Base-by-base conservation (phyloP, 495 filamentous ascomycete species). In the Penicillium cinerascens region DNA sequence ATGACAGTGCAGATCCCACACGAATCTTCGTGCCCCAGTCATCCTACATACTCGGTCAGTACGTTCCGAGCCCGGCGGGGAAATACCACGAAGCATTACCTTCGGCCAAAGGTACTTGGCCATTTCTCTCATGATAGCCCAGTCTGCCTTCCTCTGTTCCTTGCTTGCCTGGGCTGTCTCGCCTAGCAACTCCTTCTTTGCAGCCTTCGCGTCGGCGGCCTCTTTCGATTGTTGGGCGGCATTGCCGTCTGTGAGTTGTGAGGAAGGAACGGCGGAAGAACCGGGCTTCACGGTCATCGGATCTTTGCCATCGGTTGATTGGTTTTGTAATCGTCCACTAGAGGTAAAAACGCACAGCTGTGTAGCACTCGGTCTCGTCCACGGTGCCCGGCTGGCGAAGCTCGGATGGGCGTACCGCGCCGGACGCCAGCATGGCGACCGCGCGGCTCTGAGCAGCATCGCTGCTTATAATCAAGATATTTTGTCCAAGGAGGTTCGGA, bases 111-210 rank as follows among this genome's bases (percentile, higher is more conserved):
- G 71, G 67, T 98, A 98, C 49, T 82, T 85, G 39, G 87, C 83
- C 92, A 98, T 97, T 68, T 97, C 91, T 71, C 90, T 95, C 76
- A 98, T 92, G 42, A 98, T 98, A 6, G 89, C 91, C 93, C 95
- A 97, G 56, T 98, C 93, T 6, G 91, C 95, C 70, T 91, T 95
- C 42, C 93, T 81, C 72, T 97, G 93, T 68, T 96, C 91, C 59
- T 91, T 88, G 9, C 80, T 87, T 3, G 79, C 76, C 26, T 80
- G 62, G 4, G 68, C 73, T 44, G 78, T 62, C 64, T 86, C 83
- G 23, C 72, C 73, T 33, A 87, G 73, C 36, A 87, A 64, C 46
- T 77, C 66, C 47, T 78, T 81, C 53, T 74, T 76, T n/a, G 64
- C 66, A 29, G 59, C 43, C 58, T 70, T 72, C 15, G 49, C 63